A percentile compares a stretch with the other conserved stretches of the same genome.
phyloP scores from a whole-genome alignment of 2,329 filamentous ascomycete species.

The Diplocarpon rosae region DNA sequence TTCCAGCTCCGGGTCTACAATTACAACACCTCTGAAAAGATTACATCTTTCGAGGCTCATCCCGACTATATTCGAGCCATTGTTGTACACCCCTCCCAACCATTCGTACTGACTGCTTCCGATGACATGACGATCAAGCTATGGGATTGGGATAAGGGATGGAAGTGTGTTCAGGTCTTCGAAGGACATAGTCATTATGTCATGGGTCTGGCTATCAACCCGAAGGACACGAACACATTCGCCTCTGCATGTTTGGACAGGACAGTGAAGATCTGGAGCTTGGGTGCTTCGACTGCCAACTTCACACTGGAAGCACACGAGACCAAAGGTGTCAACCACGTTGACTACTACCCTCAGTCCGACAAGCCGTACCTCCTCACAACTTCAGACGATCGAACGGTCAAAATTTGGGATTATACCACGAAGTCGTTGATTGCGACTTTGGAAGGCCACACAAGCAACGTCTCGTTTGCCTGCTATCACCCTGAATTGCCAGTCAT shows the following conservation, averaged over 20 bases:
- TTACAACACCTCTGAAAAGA: constrained; percentile 99
- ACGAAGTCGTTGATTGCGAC: constrained; percentile 96
- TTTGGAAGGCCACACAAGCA: constrained; percentile 92
- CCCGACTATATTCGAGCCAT: constrained; percentile 98
- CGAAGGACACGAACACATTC: constrained; percentile 89
- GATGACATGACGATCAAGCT: constrained; percentile 99
- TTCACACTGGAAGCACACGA: constrained; percentile 96
- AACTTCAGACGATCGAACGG: constrained; percentile 89
- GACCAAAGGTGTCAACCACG: constrained; percentile 94
- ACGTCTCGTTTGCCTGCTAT: constrained; percentile 96
- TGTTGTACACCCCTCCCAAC: constrained; percentile 86
- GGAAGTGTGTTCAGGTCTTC: constrained; percentile 92
- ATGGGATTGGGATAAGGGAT: constrained; percentile 98
- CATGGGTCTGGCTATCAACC: constrained; percentile 94
- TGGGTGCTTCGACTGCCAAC: constrained; percentile 88
- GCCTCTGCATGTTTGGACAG: constrained; percentile 91
- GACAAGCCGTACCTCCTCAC: constrained; percentile 84
- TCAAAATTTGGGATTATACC: constrained; percentile 99
- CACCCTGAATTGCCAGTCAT: constrained; percentile 95
- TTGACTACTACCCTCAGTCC: constrained; percentile 74
- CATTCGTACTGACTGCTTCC: constrained; percentile 89
- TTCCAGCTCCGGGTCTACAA: constrained; percentile 88
- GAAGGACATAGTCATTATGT: constrained; percentile 96
- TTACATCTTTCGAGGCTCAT: constrained; percentile 92
- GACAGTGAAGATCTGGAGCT: constrained; percentile 95